Percentiles rank a stretch among this genome's conserved stretches.
Conservation (phyloP, 108 stramenopile species). For the Seminavis robusta region DNA sequence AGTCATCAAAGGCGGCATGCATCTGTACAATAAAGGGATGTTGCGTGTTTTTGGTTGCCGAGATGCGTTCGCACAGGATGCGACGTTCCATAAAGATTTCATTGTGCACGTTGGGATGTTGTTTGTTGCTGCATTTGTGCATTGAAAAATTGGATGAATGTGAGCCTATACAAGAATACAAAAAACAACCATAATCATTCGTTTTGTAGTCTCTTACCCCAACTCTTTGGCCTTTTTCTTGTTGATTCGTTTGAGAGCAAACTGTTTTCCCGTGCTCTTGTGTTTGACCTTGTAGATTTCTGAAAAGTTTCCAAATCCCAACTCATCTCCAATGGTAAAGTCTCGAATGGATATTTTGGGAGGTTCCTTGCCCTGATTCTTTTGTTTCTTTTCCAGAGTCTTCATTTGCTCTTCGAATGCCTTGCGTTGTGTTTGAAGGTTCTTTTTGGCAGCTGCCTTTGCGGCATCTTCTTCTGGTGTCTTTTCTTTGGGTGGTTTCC, state of each 20-base stretch:
- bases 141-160: neutral
- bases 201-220: too few species aligned
- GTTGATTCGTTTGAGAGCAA: slow-evolving; percentile 95
- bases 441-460: slow-evolving; percentile 1
- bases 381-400: slow-evolving; percentile 2
- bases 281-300: slow-evolving; percentile 76
- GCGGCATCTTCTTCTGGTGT: slow-evolving; percentile 5
- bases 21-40: slow-evolving; percentile 65
- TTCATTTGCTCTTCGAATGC: slow-evolving; percentile 17
- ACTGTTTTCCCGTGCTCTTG: slow-evolving; percentile 77
- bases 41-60: too few species aligned
- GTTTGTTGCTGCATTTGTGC: too few species aligned
- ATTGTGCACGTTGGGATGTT: slow-evolving; percentile 95
- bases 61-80: slow-evolving; percentile 68
- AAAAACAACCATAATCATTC: slow-evolving; percentile 6
- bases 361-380: neutral
- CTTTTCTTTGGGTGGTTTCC: neutral
- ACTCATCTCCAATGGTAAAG: slow-evolving; percentile 43
- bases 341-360: slow-evolving; percentile 54
- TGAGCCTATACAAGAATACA: neutral
- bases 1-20: slow-evolving; percentile 78
- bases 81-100: slow-evolving; percentile 96
- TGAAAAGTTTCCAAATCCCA: slow-evolving; percentile 89
- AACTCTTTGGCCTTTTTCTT: slow-evolving; percentile 88
- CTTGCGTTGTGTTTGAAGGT: slow-evolving; percentile 10